Percentiles rank a stretch among this genome's conserved stretches.
These are phyloP conservation scores for Inga leiocalycina DNA, from an alignment of 306 rosid species.

Conservation along the genomic window DNA sequence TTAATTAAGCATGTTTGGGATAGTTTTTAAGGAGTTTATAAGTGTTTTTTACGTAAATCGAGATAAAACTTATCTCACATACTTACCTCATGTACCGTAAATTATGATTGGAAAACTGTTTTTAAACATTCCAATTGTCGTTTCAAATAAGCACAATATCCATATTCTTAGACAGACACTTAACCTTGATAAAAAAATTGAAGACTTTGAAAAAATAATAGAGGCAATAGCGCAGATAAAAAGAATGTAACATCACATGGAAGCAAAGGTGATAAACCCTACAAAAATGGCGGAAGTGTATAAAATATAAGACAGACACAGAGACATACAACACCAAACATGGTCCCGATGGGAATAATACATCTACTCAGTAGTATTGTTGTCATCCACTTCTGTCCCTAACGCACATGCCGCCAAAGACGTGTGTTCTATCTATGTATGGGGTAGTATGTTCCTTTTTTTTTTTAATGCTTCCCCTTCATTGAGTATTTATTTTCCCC, in stretches of 20 bases:
- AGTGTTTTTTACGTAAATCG: no score
- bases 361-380: not conserved
- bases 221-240: not conserved
- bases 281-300: not conserved
- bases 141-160: not conserved
- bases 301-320: not conserved
- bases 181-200: not conserved
- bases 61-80: no score
- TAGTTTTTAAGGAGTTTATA: no score
- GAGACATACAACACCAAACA: conserved; percentile 29
- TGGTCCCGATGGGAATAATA: conserved; percentile 24
- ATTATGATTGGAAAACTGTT: no score
- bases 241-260: conserved; percentile 34
- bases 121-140: no score
- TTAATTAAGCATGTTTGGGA: not conserved
- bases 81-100: no score
- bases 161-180: not conserved
- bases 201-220: not conserved
- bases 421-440: no score
- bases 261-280: not conserved
- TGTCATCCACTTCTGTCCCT: conserved; percentile 3
- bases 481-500: not conserved
- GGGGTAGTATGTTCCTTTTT: not conserved
- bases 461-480: not conserved
- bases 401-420: conserved; percentile 30